These are phyloP conservation scores for Paecilomyces sp. DNA, from an alignment of 2,329 filamentous ascomycete species.

Conservation along the genomic window DNA sequence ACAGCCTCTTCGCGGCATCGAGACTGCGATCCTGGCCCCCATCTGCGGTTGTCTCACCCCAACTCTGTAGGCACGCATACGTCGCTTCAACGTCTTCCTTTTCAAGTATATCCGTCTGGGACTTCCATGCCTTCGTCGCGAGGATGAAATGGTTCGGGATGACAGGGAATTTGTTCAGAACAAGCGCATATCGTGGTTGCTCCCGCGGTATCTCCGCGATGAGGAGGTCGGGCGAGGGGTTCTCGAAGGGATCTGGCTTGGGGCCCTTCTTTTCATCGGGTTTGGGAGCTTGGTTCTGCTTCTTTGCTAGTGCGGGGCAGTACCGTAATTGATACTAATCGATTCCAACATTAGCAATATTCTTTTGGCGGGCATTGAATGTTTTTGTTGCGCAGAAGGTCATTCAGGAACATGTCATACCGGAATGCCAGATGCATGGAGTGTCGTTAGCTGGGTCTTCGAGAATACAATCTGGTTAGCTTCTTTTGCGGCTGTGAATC, in stretches of 20 bases:
- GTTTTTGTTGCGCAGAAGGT: not conserved
- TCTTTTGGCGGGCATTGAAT: not conserved
- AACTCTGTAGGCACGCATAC: constrained; percentile 35
- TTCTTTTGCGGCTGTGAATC: constrained; percentile 30
- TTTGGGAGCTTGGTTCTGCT: constrained; percentile 24
- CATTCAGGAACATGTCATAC: constrained; percentile 15
- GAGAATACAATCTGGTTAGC: constrained; percentile 32
- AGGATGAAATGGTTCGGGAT: constrained; percentile 44
- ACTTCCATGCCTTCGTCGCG: constrained; percentile 36
- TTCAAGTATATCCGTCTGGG: constrained; percentile 38
- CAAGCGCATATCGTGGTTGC: constrained; percentile 31
- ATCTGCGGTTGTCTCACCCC: constrained; percentile 16
- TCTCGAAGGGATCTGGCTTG: constrained; percentile 38
- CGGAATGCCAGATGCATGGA: constrained; percentile 25
- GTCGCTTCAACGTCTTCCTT: constrained; percentile 34
- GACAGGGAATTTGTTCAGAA: constrained; percentile 44
- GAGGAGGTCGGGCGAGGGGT: constrained; percentile 35
- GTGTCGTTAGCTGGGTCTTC: constrained; percentile 29
- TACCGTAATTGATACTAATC: constrained; percentile 42
- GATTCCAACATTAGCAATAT: not conserved
- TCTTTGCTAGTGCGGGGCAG: constrained; percentile 42
- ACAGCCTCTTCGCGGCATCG: constrained; percentile 21
- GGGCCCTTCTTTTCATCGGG: constrained; percentile 12
- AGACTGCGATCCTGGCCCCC: not conserved
- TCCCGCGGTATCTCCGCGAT: constrained; percentile 31